These are phyloP conservation scores for Atalantia buxifolia DNA, from an alignment of 345 rosid genomes.

Conservation along the genomic window DNA sequence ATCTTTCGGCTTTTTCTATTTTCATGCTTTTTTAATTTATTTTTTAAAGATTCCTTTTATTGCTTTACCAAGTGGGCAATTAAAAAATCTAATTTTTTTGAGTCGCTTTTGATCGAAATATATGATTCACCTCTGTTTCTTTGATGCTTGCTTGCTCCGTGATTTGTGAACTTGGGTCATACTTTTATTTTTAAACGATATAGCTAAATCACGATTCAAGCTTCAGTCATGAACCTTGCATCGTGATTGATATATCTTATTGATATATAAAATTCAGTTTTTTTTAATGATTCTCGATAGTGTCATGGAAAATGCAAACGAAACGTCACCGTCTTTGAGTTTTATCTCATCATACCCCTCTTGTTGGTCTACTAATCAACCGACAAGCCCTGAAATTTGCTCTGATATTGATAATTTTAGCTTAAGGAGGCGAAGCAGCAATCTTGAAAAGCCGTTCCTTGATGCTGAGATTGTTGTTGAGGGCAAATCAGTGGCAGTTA, in stretches of 20 bases:
- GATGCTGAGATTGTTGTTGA: conserved; percentile 33
- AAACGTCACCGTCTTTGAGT: conserved; percentile 28
- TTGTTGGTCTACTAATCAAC: conserved; percentile 14
- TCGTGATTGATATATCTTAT: background rate
- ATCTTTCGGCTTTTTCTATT: no score
- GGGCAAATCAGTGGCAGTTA: conserved; percentile 29
- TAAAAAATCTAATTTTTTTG: no score
- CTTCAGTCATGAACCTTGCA: background rate
- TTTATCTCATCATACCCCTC: conserved; percentile 25
- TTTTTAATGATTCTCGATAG: no score
- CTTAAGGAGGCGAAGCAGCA: conserved; percentile 31
- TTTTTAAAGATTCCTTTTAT: no score
- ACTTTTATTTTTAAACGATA: background rate
- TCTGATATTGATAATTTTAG: conserved; percentile 23
- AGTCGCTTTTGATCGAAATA: no score
- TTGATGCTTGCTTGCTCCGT: background rate
- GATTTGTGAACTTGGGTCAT: background rate
- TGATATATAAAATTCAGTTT: no score
- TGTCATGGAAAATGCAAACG: conserved; percentile 33
- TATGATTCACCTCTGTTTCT: no score
- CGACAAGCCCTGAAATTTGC: conserved; percentile 6
- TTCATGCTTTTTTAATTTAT: no score
- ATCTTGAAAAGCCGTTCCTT: conserved; percentile 23
- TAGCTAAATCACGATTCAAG: background rate
- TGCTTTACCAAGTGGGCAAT: no score